Percentiles rank a stretch among this genome's conserved stretches.
These are phyloP conservation scores for Auxenochlorella pyrenoidosa DNA, from an alignment of 139 green algal genomes.

Conservation along the genomic window DNA sequence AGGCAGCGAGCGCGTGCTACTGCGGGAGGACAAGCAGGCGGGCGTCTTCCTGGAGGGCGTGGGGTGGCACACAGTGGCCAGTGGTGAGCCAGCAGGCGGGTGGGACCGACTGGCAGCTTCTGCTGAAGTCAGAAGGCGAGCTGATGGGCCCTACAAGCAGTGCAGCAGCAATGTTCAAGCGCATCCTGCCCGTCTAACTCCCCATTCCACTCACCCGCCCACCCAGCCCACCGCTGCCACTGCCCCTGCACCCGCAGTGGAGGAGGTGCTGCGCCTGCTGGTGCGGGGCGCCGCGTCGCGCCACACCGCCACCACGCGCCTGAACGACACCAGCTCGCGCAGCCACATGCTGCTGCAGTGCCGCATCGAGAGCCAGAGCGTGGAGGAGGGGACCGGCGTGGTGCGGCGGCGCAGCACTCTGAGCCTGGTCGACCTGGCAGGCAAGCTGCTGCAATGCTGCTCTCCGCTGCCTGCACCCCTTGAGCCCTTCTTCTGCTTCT, in stretches of 20 bases:
- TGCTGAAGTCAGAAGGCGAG: no score
- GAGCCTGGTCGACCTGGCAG: slow-evolving; percentile 67
- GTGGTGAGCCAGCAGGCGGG: slow-evolving; percentile 59
- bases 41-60: slow-evolving; percentile 90
- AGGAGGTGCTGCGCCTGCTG: slow-evolving; percentile 80
- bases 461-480: no score
- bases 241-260: not conserved
- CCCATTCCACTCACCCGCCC: no score
- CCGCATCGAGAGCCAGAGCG: slow-evolving; percentile 41
- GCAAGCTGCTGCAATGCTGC: no score
- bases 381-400: slow-evolving; percentile 39
- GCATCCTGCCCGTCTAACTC: no score
- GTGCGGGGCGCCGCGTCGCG: slow-evolving; percentile 70
- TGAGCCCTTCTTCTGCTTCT: no score
- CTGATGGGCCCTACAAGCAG: no score
- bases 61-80: slow-evolving; percentile 71
- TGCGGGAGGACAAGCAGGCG: slow-evolving; percentile 73
- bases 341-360: slow-evolving; percentile 84
- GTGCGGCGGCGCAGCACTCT: slow-evolving; percentile 37
- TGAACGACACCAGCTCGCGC: slow-evolving; percentile 89
- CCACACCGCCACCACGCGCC: slow-evolving; percentile 81
- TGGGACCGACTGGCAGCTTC: no score
- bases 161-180: no score
- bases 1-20: slow-evolving; percentile 50
- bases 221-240: not conserved